Evolutionary conservation across 2,329 filamentous ascomycete species (phyloP).

Genomic region (Pseudonectria foliicola): DNA sequence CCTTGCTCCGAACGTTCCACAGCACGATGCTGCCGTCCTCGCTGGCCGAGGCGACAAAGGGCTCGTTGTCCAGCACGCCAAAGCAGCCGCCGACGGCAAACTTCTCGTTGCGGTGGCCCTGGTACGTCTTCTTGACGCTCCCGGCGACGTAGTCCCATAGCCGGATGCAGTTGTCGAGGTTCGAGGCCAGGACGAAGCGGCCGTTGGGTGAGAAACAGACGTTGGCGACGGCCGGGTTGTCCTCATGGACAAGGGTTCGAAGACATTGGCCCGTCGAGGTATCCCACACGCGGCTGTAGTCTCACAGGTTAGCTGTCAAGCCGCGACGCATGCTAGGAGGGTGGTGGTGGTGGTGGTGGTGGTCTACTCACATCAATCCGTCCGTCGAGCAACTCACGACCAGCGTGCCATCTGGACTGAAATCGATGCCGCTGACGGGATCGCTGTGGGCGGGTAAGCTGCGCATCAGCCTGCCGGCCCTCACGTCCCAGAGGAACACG

Average conservation of each 20-base stretch:
- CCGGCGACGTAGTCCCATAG: slow-evolving; percentile 95
- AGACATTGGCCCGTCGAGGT: slow-evolving; percentile 91
- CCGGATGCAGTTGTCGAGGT: slow-evolving; percentile 80
- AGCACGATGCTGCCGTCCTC: slow-evolving; percentile 80
- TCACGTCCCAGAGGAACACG: slow-evolving; percentile 93
- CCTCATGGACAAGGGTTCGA: slow-evolving; percentile 90
- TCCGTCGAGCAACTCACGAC: slow-evolving; percentile 89
- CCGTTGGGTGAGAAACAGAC: slow-evolving; percentile 94
- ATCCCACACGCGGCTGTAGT: slow-evolving; percentile 77
- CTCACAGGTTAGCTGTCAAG: not conserved
- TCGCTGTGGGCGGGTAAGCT: slow-evolving; percentile 91
- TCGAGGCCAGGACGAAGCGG: slow-evolving; percentile 85
- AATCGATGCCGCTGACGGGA: slow-evolving; percentile 88
- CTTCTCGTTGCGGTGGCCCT: slow-evolving; percentile 77
- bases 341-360: no score
- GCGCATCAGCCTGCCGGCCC: slow-evolving; percentile 80
- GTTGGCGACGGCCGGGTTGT: slow-evolving; percentile 81
- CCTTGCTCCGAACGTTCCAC: slow-evolving; percentile 87
- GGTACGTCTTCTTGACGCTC: slow-evolving; percentile 91
- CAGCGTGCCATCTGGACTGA: slow-evolving; percentile 84
- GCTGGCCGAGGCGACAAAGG: slow-evolving; percentile 74
- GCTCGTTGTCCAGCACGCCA: slow-evolving; percentile 43
- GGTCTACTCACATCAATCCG: slow-evolving; percentile 68
- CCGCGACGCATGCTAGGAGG: slow-evolving; percentile 14
- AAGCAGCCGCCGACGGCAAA: slow-evolving; percentile 85